A percentile compares a stretch with the other conserved stretches of the same genome.
Conservation (phyloP, 305 asterid genomes). For the Solanum aculeatissimum region DNA sequence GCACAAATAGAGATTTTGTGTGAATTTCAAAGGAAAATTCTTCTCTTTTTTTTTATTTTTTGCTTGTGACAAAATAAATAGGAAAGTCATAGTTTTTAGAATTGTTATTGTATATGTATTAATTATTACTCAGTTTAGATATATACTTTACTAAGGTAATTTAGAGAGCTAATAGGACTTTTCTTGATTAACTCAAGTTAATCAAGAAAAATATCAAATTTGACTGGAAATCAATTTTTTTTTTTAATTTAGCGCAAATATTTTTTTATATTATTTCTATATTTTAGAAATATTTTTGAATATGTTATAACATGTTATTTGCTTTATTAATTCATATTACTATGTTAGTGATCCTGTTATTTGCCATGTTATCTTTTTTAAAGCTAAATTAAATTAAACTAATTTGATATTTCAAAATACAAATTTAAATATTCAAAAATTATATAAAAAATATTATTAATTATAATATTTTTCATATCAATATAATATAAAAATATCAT, state of each 20-base stretch:
- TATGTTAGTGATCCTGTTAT: background rate
- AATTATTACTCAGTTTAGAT: background rate
- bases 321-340: background rate
- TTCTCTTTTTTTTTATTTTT: background rate
- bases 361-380: too few relatives aligned
- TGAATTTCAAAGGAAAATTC: background rate
- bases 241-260: background rate
- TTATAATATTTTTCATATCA: too few relatives aligned
- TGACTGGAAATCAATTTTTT: background rate
- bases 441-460: too few relatives aligned
- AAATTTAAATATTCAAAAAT: too few relatives aligned
- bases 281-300: background rate
- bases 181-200: background rate
- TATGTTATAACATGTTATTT: background rate
- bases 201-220: background rate
- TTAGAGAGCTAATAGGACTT: background rate
- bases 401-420: too few relatives aligned
- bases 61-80: background rate
- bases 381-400: too few relatives aligned
- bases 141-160: background rate
- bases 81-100: background rate
- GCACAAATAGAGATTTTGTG: constrained; percentile 3
- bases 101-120: background rate
- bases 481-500: too few relatives aligned
- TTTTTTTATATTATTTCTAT: background rate